These are phyloP conservation scores for Alternaria angustiovoidea DNA, from an alignment of 2,329 filamentous ascomycete genomes.

Conservation along the genomic window DNA sequence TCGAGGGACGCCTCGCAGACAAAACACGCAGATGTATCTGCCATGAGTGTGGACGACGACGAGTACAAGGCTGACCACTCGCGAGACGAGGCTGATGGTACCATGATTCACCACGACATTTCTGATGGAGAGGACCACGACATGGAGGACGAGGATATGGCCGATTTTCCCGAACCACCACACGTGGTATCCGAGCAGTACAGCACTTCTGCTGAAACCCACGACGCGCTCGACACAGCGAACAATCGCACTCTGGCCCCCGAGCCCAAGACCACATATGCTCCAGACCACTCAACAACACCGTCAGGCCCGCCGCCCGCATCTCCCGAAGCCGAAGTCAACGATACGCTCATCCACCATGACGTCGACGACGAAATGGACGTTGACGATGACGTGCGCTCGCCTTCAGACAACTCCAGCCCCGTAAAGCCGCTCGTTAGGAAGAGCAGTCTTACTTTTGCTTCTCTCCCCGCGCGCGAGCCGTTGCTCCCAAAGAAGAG, in stretches of 20 bases:
- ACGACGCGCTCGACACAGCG: conserved; percentile 42
- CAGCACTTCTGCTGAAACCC: conserved; percentile 44
- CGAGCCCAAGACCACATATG: conserved; percentile 34
- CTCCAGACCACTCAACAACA: conserved; percentile 28
- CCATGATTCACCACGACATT: conserved; percentile 37
- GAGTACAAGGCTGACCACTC: conserved; percentile 30
- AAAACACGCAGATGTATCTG: conserved; percentile 33
- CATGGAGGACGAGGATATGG: conserved; percentile 27
- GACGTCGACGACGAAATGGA: conserved; percentile 52
- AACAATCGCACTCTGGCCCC: conserved; percentile 30
- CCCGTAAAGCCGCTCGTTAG: conserved; percentile 79
- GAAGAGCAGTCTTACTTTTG: conserved; percentile 95
- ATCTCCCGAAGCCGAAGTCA: conserved; percentile 27
- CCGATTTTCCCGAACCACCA: conserved; percentile 33
- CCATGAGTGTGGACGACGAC: conserved; percentile 46
- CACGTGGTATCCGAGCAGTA: conserved; percentile 39
- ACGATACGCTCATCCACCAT: conserved; percentile 43
- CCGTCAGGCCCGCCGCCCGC: conserved; percentile 34
- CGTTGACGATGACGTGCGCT: conserved; percentile 63
- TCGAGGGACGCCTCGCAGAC: conserved; percentile 37
- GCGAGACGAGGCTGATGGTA: conserved; percentile 34
- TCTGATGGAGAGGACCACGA: conserved; percentile 28
- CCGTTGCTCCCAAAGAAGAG: conserved; percentile 86
- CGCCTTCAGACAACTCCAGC: conserved; percentile 74
- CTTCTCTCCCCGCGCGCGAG: conserved; percentile 88